Conservation (phyloP, 2,329 filamentous ascomycete genomes). For the Pseudogymnoascus sp. region DNA sequence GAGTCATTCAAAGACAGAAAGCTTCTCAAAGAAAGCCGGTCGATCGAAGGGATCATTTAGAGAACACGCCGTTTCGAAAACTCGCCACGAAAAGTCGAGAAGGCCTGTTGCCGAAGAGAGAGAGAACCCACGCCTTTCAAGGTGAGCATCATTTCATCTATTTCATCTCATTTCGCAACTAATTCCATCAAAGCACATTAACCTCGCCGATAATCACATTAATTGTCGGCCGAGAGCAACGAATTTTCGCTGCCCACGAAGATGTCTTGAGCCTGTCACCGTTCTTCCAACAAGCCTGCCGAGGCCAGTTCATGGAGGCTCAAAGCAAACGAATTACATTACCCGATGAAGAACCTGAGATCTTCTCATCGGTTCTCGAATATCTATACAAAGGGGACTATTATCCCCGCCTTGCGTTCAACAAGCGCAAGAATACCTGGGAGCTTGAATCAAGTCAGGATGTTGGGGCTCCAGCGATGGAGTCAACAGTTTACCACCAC, state of each 20-base stretch:
- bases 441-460: conserved; percentile 54
- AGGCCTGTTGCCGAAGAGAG: conserved; percentile 22
- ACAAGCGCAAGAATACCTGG: conserved; percentile 74
- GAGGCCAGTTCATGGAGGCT: conserved; percentile 54
- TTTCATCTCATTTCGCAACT: not conserved
- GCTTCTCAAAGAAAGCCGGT: conserved; percentile 25
- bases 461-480: conserved; percentile 31
- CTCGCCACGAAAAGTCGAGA: conserved; percentile 25
- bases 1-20: conserved; percentile 25
- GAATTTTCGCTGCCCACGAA: conserved; percentile 87
- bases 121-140: conserved; percentile 18
- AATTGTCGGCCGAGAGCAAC: conserved; percentile 70
- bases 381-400: conserved; percentile 94
- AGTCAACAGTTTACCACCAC: conserved; percentile 55
- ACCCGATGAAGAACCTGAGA: conserved; percentile 78
- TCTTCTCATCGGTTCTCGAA: conserved; percentile 84
- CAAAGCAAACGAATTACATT: conserved; percentile 66
- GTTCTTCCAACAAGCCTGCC: conserved; percentile 64
- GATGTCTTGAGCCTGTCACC: conserved; percentile 71
- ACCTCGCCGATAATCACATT: conserved; percentile 70
- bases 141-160: conserved; percentile 18
- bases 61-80: conserved; percentile 31
- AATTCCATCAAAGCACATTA: conserved; percentile 37
- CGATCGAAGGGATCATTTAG: conserved; percentile 27
- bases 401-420: conserved; percentile 73